A percentile compares a stretch with the other conserved stretches of the same genome.
Evolutionary conservation across 2,329 filamentous ascomycete genomes (phyloP).

Genomic region (Amylocarpus encephaloides): DNA sequence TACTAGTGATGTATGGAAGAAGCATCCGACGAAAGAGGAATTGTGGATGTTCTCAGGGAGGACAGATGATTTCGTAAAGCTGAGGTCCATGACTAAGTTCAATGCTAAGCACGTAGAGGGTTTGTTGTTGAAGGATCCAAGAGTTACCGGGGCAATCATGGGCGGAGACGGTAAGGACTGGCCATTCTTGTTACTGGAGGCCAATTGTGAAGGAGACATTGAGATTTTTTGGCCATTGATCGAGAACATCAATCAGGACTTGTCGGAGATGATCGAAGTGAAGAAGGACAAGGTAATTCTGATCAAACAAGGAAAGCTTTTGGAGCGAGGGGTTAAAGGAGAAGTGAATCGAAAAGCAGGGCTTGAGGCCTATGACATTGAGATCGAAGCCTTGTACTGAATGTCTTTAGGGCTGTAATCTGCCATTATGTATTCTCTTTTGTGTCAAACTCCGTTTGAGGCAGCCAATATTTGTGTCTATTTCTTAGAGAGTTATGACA

Average conservation of each 20-base stretch:
- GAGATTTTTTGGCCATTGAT: background rate
- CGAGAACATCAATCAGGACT: background rate
- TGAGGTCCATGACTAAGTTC: slow-evolving; percentile 1
- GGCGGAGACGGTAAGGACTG: background rate
- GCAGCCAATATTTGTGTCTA: no score
- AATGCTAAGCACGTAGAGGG: background rate
- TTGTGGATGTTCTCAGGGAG: slow-evolving; percentile 10
- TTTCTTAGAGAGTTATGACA: no score
- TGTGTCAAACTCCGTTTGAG: no score
- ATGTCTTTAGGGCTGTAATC: background rate
- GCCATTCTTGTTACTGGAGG: slow-evolving; percentile 1
- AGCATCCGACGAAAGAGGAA: slow-evolving; percentile 7
- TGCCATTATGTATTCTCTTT: background rate
- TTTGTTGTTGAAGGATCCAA: background rate
- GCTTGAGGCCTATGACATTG: background rate
- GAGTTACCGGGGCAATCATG: background rate
- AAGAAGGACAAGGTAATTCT: slow-evolving; percentile 1
- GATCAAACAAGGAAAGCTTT: background rate
- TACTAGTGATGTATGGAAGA: slow-evolving; percentile 7
- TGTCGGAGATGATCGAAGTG: background rate
- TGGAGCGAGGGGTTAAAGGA: background rate
- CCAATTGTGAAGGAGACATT: background rate
- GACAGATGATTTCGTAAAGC: slow-evolving; percentile 8
- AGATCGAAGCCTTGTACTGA: slow-evolving; percentile 1
- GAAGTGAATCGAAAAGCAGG: background rate